These are phyloP conservation scores for Lenwebbia sp. DNA, from an alignment of 345 rosid genomes.

Conservation along the genomic window DNA sequence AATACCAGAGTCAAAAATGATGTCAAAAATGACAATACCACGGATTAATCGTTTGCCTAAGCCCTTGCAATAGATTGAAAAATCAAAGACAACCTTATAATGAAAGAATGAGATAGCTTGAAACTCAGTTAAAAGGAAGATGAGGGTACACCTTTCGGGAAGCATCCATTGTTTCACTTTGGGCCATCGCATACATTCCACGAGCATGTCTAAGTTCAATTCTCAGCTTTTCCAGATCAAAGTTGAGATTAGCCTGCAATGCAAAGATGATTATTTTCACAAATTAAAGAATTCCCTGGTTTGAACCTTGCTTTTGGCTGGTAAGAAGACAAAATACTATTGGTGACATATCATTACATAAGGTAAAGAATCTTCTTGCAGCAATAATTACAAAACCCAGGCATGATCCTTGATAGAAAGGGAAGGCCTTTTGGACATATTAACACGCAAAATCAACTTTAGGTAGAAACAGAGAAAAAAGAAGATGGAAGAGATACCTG, in stretches of 20 bases:
- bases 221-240: constrained; percentile 85
- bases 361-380: neutral
- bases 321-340: neutral
- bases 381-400: neutral
- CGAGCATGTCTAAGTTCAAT: constrained; percentile 68
- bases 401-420: neutral
- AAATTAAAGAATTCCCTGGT: neutral
- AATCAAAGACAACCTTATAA: neutral
- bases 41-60: neutral
- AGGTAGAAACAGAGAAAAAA: neutral
- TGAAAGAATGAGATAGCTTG: neutral
- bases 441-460: neutral
- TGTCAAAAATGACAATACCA: neutral
- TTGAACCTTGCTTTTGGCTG: neutral
- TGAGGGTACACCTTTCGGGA: constrained; percentile 50
- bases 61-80: neutral
- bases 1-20: neutral
- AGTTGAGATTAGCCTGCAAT: constrained; percentile 38
- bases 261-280: neutral
- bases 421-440: neutral
- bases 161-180: constrained; percentile 66
- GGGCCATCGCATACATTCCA: constrained; percentile 73
- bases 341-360: neutral
- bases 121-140: neutral
- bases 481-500: constrained; percentile 29